Conservation (phyloP, 495 filamentous ascomycete species). For the Penicillium waksmanii region DNA sequence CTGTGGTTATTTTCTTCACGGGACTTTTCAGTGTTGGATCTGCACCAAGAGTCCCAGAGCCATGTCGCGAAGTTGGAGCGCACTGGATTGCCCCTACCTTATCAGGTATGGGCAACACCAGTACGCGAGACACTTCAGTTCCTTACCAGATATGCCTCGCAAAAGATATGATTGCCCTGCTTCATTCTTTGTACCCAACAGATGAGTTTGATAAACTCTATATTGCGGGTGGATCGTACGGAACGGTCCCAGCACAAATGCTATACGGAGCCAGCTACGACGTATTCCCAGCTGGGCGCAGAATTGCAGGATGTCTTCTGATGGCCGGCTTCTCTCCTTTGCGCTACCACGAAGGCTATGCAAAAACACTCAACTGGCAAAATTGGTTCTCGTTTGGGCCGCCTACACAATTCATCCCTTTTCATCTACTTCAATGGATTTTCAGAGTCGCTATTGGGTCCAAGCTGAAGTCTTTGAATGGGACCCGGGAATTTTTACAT, state of each 20-base stretch:
- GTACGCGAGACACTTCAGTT: constrained; percentile 11
- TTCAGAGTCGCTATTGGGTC: constrained; percentile 1
- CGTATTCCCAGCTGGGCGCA: constrained; percentile 12
- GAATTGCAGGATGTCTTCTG: constrained; percentile 10
- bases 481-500: constrained; percentile 1
- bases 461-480: not conserved
- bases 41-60: constrained; percentile 3
- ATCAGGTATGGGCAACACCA: constrained; percentile 8
- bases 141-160: constrained; percentile 9
- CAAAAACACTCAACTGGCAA: constrained; percentile 9
- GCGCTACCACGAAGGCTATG: constrained; percentile 6
- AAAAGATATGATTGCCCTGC: constrained; percentile 5
- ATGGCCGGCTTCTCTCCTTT: constrained; percentile 7
- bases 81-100: constrained; percentile 8
- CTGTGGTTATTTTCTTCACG: constrained; percentile 9
- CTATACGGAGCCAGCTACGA: constrained; percentile 13
- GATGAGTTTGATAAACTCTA: constrained; percentile 10
- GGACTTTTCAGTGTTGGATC: constrained; percentile 7
- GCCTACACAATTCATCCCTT: constrained; percentile 3
- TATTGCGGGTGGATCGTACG: constrained; percentile 11
- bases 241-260: constrained; percentile 12
- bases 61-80: constrained; percentile 7
- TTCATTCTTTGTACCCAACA: constrained; percentile 7
- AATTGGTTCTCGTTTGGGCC: constrained; percentile 11
- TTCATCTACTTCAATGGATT: constrained; percentile 7